These are phyloP conservation scores for Gracilariopsis chorda DNA, from an alignment of 23 red algal genomes.

Conservation along the genomic window DNA sequence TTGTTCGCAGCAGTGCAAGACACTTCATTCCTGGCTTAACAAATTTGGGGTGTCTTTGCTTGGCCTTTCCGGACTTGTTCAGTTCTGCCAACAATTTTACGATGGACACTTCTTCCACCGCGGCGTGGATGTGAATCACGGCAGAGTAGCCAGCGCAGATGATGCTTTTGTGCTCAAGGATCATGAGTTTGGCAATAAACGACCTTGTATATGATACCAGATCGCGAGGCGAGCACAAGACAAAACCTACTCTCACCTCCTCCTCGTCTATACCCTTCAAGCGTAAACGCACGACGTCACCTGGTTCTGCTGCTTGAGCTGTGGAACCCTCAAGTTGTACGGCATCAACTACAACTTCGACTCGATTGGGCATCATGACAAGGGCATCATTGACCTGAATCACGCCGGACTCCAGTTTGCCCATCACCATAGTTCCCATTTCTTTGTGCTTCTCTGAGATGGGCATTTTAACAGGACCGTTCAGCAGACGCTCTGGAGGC, in stretches of 20 bases:
- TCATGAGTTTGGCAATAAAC: conserved; percentile 91
- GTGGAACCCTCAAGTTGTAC: conserved; percentile 82
- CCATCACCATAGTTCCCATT: conserved; percentile 94
- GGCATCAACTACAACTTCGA: conserved; percentile 73
- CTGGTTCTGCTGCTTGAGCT: conserved; percentile 78
- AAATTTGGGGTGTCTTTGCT: conserved; percentile 85
- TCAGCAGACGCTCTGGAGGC: conserved; percentile 74
- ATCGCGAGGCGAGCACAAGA: conserved; percentile 69
- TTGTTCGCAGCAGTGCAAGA: conserved; percentile 63
- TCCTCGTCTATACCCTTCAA: conserved; percentile 98
- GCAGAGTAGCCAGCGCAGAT: conserved; percentile 93
- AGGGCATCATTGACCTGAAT: conserved; percentile 82
- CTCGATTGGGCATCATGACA: conserved; percentile 88
- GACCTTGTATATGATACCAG: conserved; percentile 67
- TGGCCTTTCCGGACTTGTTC: conserved; percentile 87
- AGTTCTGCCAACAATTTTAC: conserved; percentile 76
- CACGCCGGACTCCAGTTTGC: conserved; percentile 90
- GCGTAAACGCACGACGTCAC: conserved; percentile 87
- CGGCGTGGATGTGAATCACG: conserved; percentile 90
- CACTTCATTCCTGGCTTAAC: conserved; percentile 90
- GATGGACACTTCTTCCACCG: conserved; percentile 81
- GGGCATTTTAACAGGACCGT: conserved; percentile 82
- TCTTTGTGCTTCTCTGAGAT: conserved; percentile 94
- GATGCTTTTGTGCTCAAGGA: conserved; percentile 96
- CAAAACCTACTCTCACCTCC: conserved; percentile 86